Evolutionary conservation across 768 basidiomycete species (phyloP).

Genomic region (Trametopsis cervina): DNA sequence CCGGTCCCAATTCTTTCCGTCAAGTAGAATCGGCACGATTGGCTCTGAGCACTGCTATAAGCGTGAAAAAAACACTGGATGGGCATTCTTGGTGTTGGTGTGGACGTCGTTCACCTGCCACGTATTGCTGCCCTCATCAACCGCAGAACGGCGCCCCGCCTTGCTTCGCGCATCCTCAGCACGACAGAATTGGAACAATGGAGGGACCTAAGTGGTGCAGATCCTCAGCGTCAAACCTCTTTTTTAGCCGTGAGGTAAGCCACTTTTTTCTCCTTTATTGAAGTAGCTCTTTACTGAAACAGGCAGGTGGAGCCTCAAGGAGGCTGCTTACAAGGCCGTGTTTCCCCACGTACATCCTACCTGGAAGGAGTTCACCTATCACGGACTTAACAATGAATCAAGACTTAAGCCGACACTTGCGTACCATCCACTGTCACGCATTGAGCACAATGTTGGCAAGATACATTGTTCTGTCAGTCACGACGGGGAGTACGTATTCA

Average conservation of each 20-base stretch:
- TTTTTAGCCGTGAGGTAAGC: slow-evolving; percentile 73
- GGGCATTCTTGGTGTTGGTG: slow-evolving; percentile 68
- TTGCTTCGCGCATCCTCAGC: slow-evolving; percentile 64
- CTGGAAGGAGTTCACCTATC: slow-evolving; percentile 63
- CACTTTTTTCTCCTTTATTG: background rate
- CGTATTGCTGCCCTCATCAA: slow-evolving; percentile 51
- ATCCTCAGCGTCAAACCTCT: slow-evolving; percentile 24
- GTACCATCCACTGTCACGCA: slow-evolving; percentile 14
- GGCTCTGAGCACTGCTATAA: too few relatives aligned
- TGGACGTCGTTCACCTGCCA: slow-evolving; percentile 61
- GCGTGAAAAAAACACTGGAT: too few relatives aligned
- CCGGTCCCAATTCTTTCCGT: too few relatives aligned
- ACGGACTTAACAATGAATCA: slow-evolving; percentile 30
- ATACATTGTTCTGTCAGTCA: slow-evolving; percentile 75
- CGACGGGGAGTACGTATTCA: slow-evolving; percentile 71
- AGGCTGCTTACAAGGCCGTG: slow-evolving; percentile 82
- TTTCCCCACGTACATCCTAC: slow-evolving; percentile 53
- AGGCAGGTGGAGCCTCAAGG: slow-evolving; percentile 74
- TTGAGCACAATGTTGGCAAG: slow-evolving; percentile 24
- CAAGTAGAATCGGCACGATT: too few relatives aligned
- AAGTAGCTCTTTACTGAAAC: slow-evolving; percentile 1
- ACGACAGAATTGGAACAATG: slow-evolving; percentile 33
- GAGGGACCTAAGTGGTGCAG: slow-evolving; percentile 26
- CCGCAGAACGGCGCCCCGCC: slow-evolving; percentile 36
- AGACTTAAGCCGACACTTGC: slow-evolving; percentile 37